phyloP scores from a whole-genome alignment of 2,329 filamentous ascomycete species.

The Alternaria hordeiaustralica region DNA sequence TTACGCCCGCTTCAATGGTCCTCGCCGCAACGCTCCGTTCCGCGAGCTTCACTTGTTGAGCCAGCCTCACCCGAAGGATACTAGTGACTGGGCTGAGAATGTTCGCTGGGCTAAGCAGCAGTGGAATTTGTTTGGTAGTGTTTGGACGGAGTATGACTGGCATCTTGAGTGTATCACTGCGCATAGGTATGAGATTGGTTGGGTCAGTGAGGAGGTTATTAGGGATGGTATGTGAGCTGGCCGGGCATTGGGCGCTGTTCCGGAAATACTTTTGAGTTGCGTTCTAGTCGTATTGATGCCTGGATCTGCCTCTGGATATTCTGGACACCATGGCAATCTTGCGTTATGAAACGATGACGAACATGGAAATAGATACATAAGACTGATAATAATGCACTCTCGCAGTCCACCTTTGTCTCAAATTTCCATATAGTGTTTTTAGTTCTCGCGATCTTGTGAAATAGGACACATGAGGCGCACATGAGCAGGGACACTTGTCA shows the following conservation, averaged over 20 bases:
- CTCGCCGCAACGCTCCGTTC: constrained; percentile 26
- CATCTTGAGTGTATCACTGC: constrained; percentile 31
- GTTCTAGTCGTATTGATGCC: rapidly evolving
- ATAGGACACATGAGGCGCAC: no score
- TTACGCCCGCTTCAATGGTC: constrained; percentile 24
- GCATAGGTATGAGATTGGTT: constrained; percentile 23
- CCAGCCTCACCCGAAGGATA: constrained; percentile 20
- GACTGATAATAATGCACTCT: background rate
- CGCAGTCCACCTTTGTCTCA: background rate
- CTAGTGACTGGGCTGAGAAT: constrained; percentile 42
- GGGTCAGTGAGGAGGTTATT: constrained; percentile 35
- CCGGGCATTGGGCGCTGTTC: background rate
- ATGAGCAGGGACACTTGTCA: background rate
- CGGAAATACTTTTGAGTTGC: background rate
- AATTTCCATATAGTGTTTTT: no score
- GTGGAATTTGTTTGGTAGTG: constrained; percentile 20
- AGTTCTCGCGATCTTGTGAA: no score
- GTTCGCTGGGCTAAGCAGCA: constrained; percentile 44
- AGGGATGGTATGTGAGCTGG: background rate
- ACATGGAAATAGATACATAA: background rate
- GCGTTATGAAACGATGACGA: rapidly evolving
- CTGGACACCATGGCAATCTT: background rate
- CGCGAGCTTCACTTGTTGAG: constrained; percentile 36
- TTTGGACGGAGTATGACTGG: constrained; percentile 39
- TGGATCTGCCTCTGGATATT: background rate